A percentile compares a stretch with the other conserved stretches of the same genome.
phyloP scores from a whole-genome alignment of 345 rosid species.

The Acer campestre region DNA sequence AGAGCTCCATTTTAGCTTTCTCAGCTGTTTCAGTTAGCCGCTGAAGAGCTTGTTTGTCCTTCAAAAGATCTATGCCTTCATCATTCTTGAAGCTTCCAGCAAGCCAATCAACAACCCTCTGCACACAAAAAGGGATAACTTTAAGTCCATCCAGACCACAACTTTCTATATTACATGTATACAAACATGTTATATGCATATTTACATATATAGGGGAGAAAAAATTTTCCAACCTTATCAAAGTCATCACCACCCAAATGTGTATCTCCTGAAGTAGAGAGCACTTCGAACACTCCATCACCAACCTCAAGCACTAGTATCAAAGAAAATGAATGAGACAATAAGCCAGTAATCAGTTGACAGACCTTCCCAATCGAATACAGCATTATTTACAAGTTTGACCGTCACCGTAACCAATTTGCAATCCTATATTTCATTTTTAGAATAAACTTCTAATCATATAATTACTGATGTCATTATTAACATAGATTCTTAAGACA shows the following conservation, averaged over 20 bases:
- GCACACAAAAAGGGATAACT: slow-evolving; percentile 15
- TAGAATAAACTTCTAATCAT: background rate
- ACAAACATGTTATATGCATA: background rate
- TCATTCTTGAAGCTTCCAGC: too few species aligned
- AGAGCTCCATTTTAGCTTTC: too few species aligned
- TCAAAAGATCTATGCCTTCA: too few species aligned
- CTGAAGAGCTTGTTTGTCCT: too few species aligned
- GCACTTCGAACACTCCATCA: slow-evolving; percentile 99
- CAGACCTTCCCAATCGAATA: background rate
- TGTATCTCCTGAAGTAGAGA: slow-evolving; percentile 97
- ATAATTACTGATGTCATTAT: background rate
- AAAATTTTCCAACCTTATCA: slow-evolving; percentile 63
- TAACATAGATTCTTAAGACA: background rate
- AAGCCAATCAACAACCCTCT: slow-evolving; percentile 84
- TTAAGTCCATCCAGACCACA: background rate
- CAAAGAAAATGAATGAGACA: slow-evolving; percentile 3
- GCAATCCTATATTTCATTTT: background rate
- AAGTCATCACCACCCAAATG: slow-evolving; percentile 99
- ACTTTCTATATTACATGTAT: background rate
- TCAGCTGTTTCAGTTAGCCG: too few species aligned
- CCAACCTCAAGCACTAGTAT: slow-evolving; percentile 94
- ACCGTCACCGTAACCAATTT: background rate
- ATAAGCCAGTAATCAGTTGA: background rate
- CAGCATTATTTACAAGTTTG: too few species aligned
- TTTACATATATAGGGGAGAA: background rate